These are phyloP conservation scores for Paspalum vaginatum DNA, from an alignment of 176 grass and related monocot genomes.

Conservation along the genomic window DNA sequence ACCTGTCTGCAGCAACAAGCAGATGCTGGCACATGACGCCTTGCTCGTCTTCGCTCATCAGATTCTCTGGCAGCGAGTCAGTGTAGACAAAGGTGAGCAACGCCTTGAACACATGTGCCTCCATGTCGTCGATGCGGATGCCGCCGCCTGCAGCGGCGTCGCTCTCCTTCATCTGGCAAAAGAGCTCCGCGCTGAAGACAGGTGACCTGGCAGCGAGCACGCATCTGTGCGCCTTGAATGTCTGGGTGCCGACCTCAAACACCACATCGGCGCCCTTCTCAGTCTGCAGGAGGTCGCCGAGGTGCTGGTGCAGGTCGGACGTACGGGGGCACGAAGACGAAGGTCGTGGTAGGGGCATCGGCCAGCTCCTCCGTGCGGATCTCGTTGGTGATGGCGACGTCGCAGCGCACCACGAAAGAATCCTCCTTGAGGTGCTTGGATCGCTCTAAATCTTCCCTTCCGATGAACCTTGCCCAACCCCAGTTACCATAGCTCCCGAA, in stretches of 20 bases:
- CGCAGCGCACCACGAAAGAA: neutral
- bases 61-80: neutral
- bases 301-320: neutral
- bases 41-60: neutral
- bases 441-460: neutral
- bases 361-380: neutral
- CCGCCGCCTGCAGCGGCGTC: too few relatives aligned
- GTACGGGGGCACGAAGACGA: neutral
- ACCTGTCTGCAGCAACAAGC: constrained; percentile 13
- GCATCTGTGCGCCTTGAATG: neutral
- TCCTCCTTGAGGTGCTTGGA: neutral
- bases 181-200: neutral
- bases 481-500: neutral
- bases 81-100: neutral
- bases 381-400: neutral
- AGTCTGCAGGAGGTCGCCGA: neutral
- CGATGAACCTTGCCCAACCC: neutral
- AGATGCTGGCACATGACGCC: neutral
- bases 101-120: neutral
- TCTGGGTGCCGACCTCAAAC: neutral
- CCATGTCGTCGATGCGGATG: neutral
- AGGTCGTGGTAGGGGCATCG: neutral
- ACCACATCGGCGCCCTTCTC: neutral
- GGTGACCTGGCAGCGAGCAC: neutral
- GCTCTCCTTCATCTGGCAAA: neutral